Base-by-base conservation (phyloP, 495 filamentous ascomycete genomes). In the Podospora tetraspora region DNA sequence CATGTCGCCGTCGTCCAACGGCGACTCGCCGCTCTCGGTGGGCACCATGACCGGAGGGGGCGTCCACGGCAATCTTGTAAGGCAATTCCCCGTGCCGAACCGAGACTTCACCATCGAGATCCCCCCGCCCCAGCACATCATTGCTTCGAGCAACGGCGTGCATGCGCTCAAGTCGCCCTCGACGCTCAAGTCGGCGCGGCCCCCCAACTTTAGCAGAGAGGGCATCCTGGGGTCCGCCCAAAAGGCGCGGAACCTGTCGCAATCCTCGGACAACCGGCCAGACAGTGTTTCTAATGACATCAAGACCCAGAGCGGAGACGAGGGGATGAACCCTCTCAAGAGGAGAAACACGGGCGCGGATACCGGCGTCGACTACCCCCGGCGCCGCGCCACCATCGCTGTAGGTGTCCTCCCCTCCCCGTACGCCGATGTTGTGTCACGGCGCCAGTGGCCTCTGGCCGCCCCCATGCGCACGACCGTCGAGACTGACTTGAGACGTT, bases 341-440 rank as follows among this genome's bases (percentile, higher is more conserved):
- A 85, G 89, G 74, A 86, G 89, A 74, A 88, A 87, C 68, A 89
- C 84, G 32, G 86, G 87, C 68, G 89, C 84, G 32, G 86, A 90
- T 69, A 87, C 86, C 64, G 85, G 83, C 25, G 81, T 88, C 59
- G 89, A 91, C 70, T 91, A 91, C 69, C 89, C 89, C 22, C 80
- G 89, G 75, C 82, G 89, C 73, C 82, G 89, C 70, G 89, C 89
- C 67, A 91, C 89, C 9, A 90, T 91, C 74, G 89, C 89, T 68
- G 89, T 91, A 87, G 73, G 88, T 81, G 43, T 3, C 32, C 21
- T 23, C 8, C 29, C 57, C n/a, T n/a, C 6, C 25, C 22, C 37
- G 34, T 9, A 25, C 30, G 9, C 32, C 22, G 9, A 24, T 16
- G 24, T 9, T 52, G 43, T 52, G 43, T n/a, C 29, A 22, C 30